Base-by-base conservation (phyloP, 2,329 filamentous ascomycete genomes). In the Epichloe sibirici region DNA sequence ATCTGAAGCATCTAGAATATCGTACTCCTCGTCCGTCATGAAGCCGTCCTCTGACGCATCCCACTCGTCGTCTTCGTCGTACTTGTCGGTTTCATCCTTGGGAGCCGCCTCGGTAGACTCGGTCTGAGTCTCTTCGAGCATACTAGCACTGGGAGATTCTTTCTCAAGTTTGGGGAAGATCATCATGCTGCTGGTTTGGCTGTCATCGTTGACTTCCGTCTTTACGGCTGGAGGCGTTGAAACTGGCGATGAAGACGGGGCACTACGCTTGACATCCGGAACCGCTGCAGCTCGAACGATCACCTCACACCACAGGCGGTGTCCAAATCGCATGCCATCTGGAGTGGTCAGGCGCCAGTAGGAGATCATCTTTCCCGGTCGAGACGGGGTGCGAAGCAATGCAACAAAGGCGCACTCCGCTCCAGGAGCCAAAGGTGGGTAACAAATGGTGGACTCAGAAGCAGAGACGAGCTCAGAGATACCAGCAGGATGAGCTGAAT, bases 91-190 rank as follows among this genome's bases (percentile, higher is more conserved):
- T 39, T 69, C 49, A 76, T 65, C 74, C 61, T 83, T 80, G 57
- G 81, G 74, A 23, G 77, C 73, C 47, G 77, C 70, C 23, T 72
- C 71, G n/a, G 72, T 66, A 61, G 75, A 71, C 35, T 67, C 65
- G n/a, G 75, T 72, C 62, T 84, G 74, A 69, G 23, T 63, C 23
- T 77, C 74, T 65, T 88, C 75, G 61, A 94, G 83, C n/a, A 86
- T 79, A 71, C 89, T 95, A 21, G 85, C 77, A 45, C 81, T 76
- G 2, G 90, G 89, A 9, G 90, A 95, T 71, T 97, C 93, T 72
- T 94, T 95, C 61, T 95, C 90, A 40, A 97, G 79, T 69, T 87
- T 95, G 55, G 93, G 93, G 79, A 97, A 97, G 65, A 97, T 90
- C 90, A 97, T 96, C 62, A 83, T 82, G 69, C 84, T 88, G 51